Conservation (phyloP, 2,329 filamentous ascomycete genomes). For the Pseudopyrenochaeta lycopersici region DNA sequence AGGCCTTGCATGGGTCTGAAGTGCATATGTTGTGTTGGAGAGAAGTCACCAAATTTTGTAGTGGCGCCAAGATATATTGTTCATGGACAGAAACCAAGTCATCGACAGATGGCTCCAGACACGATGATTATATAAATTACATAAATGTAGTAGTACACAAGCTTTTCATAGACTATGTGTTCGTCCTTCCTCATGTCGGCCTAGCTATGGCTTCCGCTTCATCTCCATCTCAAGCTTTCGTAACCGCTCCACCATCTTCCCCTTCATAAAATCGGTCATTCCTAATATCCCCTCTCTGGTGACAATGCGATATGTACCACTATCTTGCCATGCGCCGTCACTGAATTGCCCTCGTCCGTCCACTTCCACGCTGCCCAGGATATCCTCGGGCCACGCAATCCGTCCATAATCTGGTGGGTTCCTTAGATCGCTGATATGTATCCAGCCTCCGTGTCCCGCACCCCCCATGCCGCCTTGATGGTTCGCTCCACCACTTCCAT, state of each 20-base stretch:
- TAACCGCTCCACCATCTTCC: slow-evolving; percentile 29
- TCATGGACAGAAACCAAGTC: no score
- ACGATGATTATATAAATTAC: no score
- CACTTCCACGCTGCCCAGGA: slow-evolving; percentile 71
- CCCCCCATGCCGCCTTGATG: slow-evolving; percentile 67
- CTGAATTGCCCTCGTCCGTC: slow-evolving; percentile 67
- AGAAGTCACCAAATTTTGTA: background rate
- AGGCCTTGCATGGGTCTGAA: no score
- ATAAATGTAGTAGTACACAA: no score
- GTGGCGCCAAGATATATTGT: background rate
- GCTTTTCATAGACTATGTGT: no score
- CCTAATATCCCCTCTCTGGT: slow-evolving; percentile 66
- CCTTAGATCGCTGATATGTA: slow-evolving; percentile 69
- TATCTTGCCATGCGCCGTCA: slow-evolving; percentile 67
- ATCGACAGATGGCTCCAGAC: no score
- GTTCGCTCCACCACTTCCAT: slow-evolving; percentile 64
- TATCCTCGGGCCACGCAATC: slow-evolving; percentile 73
- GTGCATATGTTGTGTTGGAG: background rate
- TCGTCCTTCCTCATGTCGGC: no score
- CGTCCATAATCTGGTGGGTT: slow-evolving; percentile 70
- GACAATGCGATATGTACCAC: slow-evolving; percentile 69
- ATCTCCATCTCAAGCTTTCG: slow-evolving; percentile 30
- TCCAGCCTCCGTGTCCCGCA: slow-evolving; percentile 67
- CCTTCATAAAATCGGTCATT: slow-evolving; percentile 32
- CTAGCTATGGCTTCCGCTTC: slow-evolving; percentile 17